Base-by-base conservation (phyloP, 1,284 basidiomycete genomes). In the Vanrija sp. region DNA sequence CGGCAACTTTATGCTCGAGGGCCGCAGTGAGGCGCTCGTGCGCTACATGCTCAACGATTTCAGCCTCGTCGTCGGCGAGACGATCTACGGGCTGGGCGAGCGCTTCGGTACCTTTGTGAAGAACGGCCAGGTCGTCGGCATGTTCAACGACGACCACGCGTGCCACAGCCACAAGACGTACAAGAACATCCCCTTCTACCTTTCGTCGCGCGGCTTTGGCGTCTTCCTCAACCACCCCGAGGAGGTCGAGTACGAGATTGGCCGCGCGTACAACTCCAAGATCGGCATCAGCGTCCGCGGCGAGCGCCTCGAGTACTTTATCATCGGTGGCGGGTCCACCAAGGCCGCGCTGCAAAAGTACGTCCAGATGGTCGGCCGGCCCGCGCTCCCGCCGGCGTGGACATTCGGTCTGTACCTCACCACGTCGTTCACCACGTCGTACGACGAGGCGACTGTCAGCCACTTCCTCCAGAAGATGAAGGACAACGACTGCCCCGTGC, bases 341-440 rank as follows among this genome's bases (percentile, higher is more conserved):
- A 72, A 69, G 58, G 61, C 53, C 8, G 69, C 66, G 18, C 53
- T 69, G 15, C 22, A 47, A 27, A 67, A 66, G 56, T 72, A 72
- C 43, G 62, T 61, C 39, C 47, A 51, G 23, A 47, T 67, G 14
- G 55, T 48, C 23, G 54, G 59, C 22, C 58, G 49, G 22, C 63
- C 61, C 5, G 84, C 82, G n/a, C 72, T 86, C 12, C 77, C 86
- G 15, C 85, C 85, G 3, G 73, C 81, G 6, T 87, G 85, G 85
- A 83, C 85, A 0, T 88, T 85, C 65, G 86, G 86, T 1, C 80
- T 88, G 5, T 87, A 85, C 84, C 78, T 88, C 19, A 85, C 85
- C 6, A 88, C 85, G 1, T 87, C 85, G 0, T 88, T 88, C 78
- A 76, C 85, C 54, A 88, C 86, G 0, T 75, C 74, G 19, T 87